These are phyloP conservation scores for Nidularia pulvinata DNA, from an alignment of 768 basidiomycete species.

Conservation along the genomic window DNA sequence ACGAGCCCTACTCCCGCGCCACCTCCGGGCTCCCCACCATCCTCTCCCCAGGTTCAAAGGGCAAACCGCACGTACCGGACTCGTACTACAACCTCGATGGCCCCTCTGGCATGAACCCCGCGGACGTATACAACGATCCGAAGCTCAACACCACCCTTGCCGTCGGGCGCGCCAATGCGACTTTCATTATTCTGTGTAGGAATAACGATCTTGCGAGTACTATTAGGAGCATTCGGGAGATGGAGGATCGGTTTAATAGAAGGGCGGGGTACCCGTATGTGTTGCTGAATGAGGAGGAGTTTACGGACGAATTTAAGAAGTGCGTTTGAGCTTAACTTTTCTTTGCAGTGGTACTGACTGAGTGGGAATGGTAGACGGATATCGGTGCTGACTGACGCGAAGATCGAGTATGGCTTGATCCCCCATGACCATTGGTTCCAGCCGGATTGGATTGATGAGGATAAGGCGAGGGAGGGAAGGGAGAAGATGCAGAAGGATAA, in stretches of 20 bases:
- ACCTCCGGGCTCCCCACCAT: slow-evolving; percentile 35
- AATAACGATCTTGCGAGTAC: slow-evolving; percentile 67
- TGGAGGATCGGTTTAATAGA: slow-evolving; percentile 85
- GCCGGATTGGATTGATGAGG: slow-evolving; percentile 75
- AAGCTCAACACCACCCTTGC: slow-evolving; percentile 12
- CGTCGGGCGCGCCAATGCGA: slow-evolving; percentile 30
- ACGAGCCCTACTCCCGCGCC: slow-evolving; percentile 47
- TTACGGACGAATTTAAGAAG: slow-evolving; percentile 75
- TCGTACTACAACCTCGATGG: slow-evolving; percentile 9
- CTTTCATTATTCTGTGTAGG: slow-evolving; percentile 56
- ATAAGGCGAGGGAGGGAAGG: slow-evolving; percentile 52
- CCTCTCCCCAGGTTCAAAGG: background rate
- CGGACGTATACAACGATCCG: background rate
- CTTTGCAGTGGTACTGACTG: background rate
- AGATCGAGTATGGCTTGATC: slow-evolving; percentile 57
- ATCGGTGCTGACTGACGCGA: slow-evolving; percentile 19
- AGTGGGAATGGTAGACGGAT: slow-evolving; percentile 18
- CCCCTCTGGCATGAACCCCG: slow-evolving; percentile 19
- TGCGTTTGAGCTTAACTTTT: slow-evolving; percentile 22
- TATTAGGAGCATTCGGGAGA: slow-evolving; percentile 65
- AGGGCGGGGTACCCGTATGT: slow-evolving; percentile 82
- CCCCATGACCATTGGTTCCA: slow-evolving; percentile 72
- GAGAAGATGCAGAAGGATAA: slow-evolving; percentile 56
- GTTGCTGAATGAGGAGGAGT: slow-evolving; percentile 82
- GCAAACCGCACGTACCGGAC: background rate